Evolutionary conservation across 345 rosid genomes (phyloP).

Genomic region (Pistacia integerrima): DNA sequence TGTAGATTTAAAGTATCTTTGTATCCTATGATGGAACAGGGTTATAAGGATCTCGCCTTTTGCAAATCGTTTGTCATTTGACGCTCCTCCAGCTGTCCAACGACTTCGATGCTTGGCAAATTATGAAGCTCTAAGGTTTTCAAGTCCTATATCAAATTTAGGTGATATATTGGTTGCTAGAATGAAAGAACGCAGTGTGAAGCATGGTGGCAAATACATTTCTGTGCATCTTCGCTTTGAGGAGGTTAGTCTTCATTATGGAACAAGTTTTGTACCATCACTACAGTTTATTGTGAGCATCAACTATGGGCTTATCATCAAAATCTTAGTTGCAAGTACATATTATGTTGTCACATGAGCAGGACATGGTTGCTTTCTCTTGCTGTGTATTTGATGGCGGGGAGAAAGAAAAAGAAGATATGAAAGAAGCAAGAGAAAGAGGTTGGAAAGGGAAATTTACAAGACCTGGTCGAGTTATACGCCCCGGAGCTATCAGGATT

Average conservation of each 20-base stretch:
- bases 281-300: constrained; percentile 1
- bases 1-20: constrained; percentile 8
- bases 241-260: constrained; percentile 67
- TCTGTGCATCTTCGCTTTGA: constrained; percentile 99
- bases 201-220: constrained; percentile 78
- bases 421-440: constrained; percentile 92
- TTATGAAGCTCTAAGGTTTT: constrained; percentile 83
- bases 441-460: constrained; percentile 99
- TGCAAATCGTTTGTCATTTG: constrained; percentile 96
- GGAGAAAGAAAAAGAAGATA: constrained; percentile 75
- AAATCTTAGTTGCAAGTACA: constrained; percentile 15
- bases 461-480: constrained; percentile 93
- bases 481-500: constrained; percentile 94
- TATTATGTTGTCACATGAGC: constrained; percentile 20
- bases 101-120: constrained; percentile 93
- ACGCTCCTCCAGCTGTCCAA: constrained; percentile 92
- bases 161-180: constrained; percentile 89
- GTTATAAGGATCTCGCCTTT: constrained; percentile 96
- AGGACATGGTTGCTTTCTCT: constrained; percentile 99
- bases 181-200: constrained; percentile 89
- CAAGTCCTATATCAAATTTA: constrained; percentile 67
- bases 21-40: constrained; percentile 52
- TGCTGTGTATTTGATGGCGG: constrained; percentile 99
- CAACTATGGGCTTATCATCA: background rate
- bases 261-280: constrained; percentile 1